Percentiles rank a stretch among this genome's conserved stretches.
Conservation (phyloP, 2,329 filamentous ascomycete species). For the Pezicula carpinea region DNA sequence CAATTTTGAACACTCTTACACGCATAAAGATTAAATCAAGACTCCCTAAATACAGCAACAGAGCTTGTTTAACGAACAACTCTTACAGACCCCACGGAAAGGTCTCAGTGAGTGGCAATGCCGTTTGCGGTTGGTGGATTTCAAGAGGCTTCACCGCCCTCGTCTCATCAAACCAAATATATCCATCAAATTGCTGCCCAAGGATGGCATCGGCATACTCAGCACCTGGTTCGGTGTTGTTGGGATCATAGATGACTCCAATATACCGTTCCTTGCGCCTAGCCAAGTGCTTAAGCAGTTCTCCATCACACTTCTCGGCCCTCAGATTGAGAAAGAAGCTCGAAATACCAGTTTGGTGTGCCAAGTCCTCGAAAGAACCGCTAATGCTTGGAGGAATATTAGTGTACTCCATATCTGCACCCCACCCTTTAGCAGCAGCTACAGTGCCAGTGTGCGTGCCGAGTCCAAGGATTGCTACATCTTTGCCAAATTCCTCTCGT, state of each 20-base stretch:
- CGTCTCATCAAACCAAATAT: slow-evolving; percentile 5
- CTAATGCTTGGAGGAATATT: slow-evolving; percentile 37
- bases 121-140: slow-evolving; percentile 3
- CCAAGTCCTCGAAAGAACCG: slow-evolving; percentile 44
- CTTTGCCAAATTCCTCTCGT: slow-evolving; percentile 36
- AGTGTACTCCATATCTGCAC: slow-evolving; percentile 46
- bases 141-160: slow-evolving; percentile 5
- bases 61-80: too few relatives aligned
- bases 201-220: slow-evolving; percentile 1
- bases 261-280: too few relatives aligned
- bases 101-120: slow-evolving; percentile 2
- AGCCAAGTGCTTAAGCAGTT: slow-evolving; percentile 3
- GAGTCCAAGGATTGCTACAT: slow-evolving; percentile 41
- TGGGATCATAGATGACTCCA: too few relatives aligned
- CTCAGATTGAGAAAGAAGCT: slow-evolving; percentile 44
- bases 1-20: too few relatives aligned
- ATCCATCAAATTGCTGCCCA: slow-evolving; percentile 7
- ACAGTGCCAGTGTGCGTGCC: slow-evolving; percentile 47
- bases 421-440: slow-evolving; percentile 46
- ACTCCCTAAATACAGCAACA: too few relatives aligned
- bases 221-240: background rate
- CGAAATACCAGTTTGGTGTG: slow-evolving; percentile 40
- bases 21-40: too few relatives aligned
- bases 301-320: slow-evolving; percentile 28
- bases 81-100: slow-evolving; percentile 5